phyloP scores from a whole-genome alignment of 257 asterid genomes.

The Solanum lignicaule region DNA sequence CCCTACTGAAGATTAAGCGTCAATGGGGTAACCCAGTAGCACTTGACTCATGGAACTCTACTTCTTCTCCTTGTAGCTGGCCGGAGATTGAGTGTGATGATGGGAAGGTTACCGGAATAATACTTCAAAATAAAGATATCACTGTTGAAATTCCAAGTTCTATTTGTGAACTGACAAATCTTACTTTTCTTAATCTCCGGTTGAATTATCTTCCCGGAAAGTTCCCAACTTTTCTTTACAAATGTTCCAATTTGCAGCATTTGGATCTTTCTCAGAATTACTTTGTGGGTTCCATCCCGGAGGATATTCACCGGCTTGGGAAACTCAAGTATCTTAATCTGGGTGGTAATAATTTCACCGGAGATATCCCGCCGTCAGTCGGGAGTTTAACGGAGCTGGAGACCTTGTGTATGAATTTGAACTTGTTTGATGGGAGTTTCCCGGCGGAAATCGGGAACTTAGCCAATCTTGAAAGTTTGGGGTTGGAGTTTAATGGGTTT shows the following conservation, averaged over 20 bases:
- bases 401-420: slow-evolving; percentile 20
- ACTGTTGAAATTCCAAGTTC: slow-evolving; percentile 29
- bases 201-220: slow-evolving; percentile 29
- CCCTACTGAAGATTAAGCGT: slow-evolving; percentile 20
- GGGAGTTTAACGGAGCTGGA: slow-evolving; percentile 43
- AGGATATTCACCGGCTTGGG: slow-evolving; percentile 30
- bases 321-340: slow-evolving; percentile 41
- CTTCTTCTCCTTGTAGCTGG: slow-evolving; percentile 30
- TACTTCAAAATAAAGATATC: slow-evolving; percentile 16
- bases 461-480: slow-evolving; percentile 42
- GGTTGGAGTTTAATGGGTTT: slow-evolving; percentile 49
- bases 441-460: slow-evolving; percentile 61
- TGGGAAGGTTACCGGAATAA: slow-evolving; percentile 34
- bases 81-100: slow-evolving; percentile 21
- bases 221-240: slow-evolving; percentile 41
- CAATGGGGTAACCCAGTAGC: slow-evolving; percentile 9
- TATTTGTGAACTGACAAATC: slow-evolving; percentile 39
- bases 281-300: slow-evolving; percentile 51
- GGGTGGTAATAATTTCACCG: slow-evolving; percentile 62
- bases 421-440: slow-evolving; percentile 53
- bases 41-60: slow-evolving; percentile 8
- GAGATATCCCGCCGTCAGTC: slow-evolving; percentile 56
- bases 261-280: slow-evolving; percentile 58
- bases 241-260: slow-evolving; percentile 38
- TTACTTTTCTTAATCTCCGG: slow-evolving; percentile 37